These are phyloP conservation scores for Lactifluus hygrophoroides DNA, from an alignment of 768 basidiomycete species.

Conservation along the genomic window DNA sequence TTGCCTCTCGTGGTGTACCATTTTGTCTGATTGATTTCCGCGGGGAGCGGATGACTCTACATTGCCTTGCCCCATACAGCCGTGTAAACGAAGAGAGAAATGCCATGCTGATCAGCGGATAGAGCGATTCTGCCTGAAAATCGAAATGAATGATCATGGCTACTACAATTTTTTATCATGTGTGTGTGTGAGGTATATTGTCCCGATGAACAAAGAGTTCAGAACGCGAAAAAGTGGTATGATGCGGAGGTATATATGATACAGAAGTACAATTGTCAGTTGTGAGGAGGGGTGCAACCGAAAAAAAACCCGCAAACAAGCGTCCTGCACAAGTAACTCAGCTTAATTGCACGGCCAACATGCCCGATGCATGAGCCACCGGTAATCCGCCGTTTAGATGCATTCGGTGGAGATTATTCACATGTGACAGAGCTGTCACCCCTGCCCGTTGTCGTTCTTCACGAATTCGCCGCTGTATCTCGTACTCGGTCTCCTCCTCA, in stretches of 20 bases:
- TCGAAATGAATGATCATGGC: no score
- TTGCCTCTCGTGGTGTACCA: no score
- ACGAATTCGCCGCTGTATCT: constrained; percentile 19
- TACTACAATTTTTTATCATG: no score
- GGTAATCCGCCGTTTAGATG: neutral
- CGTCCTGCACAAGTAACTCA: neutral
- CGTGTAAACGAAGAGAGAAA: no score
- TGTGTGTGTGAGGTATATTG: no score
- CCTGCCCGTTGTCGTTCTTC: neutral
- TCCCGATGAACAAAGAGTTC: no score
- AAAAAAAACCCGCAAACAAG: neutral
- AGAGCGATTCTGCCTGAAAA: no score
- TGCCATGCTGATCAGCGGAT: no score
- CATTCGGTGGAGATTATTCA: neutral
- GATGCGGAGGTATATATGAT: constrained; percentile 10
- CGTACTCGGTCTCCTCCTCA: constrained; percentile 54
- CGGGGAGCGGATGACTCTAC: no score
- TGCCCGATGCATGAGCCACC: neutral
- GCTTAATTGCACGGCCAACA: neutral
- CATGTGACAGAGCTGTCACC: neutral
- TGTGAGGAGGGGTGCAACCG: neutral
- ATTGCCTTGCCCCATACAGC: no score
- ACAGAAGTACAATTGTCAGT: constrained; percentile 10
- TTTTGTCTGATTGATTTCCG: no score
- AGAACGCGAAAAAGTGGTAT: neutral